Percentiles rank a stretch among this genome's conserved stretches.
Evolutionary conservation across 148 eudicot species (phyloP).

Genomic region (Rhododendron simsii): DNA sequence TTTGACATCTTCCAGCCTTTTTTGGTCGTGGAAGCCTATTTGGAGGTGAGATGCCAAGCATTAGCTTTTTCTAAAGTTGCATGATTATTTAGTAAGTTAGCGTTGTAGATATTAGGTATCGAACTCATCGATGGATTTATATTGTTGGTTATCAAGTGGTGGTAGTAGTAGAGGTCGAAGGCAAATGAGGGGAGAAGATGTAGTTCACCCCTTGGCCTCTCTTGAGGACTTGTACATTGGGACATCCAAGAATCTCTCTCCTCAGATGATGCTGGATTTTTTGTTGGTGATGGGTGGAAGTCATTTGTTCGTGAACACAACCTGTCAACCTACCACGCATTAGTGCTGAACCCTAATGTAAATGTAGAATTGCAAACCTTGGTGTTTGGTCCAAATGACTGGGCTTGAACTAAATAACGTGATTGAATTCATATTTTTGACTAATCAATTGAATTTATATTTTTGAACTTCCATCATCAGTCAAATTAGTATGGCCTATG

Average conservation of each 20-base stretch:
- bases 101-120: not conserved
- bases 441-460: too few relatives aligned
- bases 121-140: not conserved
- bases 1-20: slow-evolving; percentile 61
- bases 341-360: too few relatives aligned
- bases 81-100: not conserved
- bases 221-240: slow-evolving; percentile 62
- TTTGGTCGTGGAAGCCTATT: slow-evolving; percentile 56
- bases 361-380: too few relatives aligned
- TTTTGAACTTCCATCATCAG: too few relatives aligned
- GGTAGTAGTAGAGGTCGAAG: slow-evolving; percentile 34
- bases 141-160: slow-evolving; percentile 27
- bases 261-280: too few relatives aligned
- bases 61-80: not conserved
- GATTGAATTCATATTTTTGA: too few relatives aligned
- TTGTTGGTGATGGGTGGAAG: too few relatives aligned
- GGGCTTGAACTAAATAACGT: too few relatives aligned
- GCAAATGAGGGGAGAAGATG: slow-evolving; percentile 58
- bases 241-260: slow-evolving; percentile 58
- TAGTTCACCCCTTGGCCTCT: slow-evolving; percentile 66
- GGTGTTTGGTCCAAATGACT: too few relatives aligned
- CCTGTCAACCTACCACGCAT: too few relatives aligned
- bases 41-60: slow-evolving; percentile 27
- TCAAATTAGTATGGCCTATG: too few relatives aligned
- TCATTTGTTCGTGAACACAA: too few relatives aligned